A percentile compares a stretch with the other conserved stretches of the same genome.
phyloP scores from a whole-genome alignment of 805 yeast genomes.

The Saturnispora bothae region DNA sequence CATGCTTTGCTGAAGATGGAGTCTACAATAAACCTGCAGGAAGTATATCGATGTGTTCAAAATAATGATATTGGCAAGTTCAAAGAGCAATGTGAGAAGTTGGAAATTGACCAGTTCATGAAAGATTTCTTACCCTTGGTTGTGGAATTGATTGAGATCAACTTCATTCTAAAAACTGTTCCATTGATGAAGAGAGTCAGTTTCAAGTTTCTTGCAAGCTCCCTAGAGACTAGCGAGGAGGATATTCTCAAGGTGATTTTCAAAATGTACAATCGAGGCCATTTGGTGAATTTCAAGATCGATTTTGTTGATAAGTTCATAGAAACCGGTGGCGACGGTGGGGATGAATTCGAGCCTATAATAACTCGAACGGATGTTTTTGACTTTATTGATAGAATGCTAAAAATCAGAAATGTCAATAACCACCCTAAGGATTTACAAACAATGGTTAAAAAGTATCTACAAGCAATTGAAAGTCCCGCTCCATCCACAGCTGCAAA shows the following conservation, averaged over 20 bases:
- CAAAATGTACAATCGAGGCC: slow-evolving; percentile 20
- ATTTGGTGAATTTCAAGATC: slow-evolving; percentile 17
- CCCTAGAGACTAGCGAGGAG: slow-evolving; percentile 14
- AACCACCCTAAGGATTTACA: not conserved
- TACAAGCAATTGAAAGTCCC: too few relatives aligned
- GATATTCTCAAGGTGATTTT: slow-evolving; percentile 19
- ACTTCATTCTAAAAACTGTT: slow-evolving; percentile 18
- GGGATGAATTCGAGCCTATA: slow-evolving; percentile 1
- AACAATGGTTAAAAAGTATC: not conserved
- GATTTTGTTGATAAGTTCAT: slow-evolving; percentile 19
- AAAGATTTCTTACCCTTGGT: slow-evolving; percentile 19
- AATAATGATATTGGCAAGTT: slow-evolving; percentile 18
- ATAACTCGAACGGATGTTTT: slow-evolving; percentile 2
- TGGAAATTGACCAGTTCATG: slow-evolving; percentile 12
- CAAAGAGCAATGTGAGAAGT: slow-evolving; percentile 14
- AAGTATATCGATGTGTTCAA: slow-evolving; percentile 21
- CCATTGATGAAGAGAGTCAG: slow-evolving; percentile 17
- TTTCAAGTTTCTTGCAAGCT: slow-evolving; percentile 14
- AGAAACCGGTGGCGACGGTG: too few relatives aligned
- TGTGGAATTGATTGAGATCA: slow-evolving; percentile 18
- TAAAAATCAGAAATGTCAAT: not conserved
- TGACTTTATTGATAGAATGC: slow-evolving; percentile 1
- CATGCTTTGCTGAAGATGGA: slow-evolving; percentile 22
- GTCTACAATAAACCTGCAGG: slow-evolving; percentile 18
- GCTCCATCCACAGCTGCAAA: not conserved